Conservation (phyloP, 2,329 filamentous ascomycete species). For the Colletotrichum plurivorum region DNA sequence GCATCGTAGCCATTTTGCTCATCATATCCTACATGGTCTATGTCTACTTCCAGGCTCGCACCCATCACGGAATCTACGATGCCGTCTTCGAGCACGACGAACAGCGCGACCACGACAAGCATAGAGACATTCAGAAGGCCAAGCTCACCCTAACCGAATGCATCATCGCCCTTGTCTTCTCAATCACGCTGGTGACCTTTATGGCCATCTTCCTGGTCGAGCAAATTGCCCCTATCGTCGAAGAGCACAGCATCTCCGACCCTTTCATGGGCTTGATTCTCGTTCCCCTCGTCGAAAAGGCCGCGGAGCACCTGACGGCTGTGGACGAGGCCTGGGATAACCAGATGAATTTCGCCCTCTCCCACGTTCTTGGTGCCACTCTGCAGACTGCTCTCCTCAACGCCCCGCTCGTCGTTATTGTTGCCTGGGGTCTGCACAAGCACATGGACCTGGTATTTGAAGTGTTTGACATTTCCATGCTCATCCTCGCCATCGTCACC, state of each 20-base stretch:
- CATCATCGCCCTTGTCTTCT: slow-evolving; percentile 73
- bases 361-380: slow-evolving; percentile 88
- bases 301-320: slow-evolving; percentile 86
- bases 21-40: slow-evolving; percentile 78
- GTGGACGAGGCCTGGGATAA: slow-evolving; percentile 89
- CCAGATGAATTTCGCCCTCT: slow-evolving; percentile 87
- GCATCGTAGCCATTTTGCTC: slow-evolving; percentile 78
- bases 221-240: slow-evolving; percentile 75
- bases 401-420: slow-evolving; percentile 84
- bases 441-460: slow-evolving; percentile 88
- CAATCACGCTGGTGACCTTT: slow-evolving; percentile 79
- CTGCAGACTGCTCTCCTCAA: slow-evolving; percentile 93
- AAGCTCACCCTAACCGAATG: slow-evolving; percentile 85
- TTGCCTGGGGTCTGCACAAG: slow-evolving; percentile 83
- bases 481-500: slow-evolving; percentile 87
- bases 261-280: slow-evolving; percentile 80
- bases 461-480: slow-evolving; percentile 85
- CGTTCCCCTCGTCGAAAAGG: slow-evolving; percentile 87
- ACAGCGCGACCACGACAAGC: slow-evolving; percentile 73
- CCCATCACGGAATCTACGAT: slow-evolving; percentile 83
- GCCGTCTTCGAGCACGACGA: slow-evolving; percentile 81
- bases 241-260: slow-evolving; percentile 61
- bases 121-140: slow-evolving; percentile 70
- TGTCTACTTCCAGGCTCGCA: slow-evolving; percentile 81
- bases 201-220: slow-evolving; percentile 82